Base-by-base conservation (phyloP, 2,329 filamentous ascomycete species). In the Nemania sp. region DNA sequence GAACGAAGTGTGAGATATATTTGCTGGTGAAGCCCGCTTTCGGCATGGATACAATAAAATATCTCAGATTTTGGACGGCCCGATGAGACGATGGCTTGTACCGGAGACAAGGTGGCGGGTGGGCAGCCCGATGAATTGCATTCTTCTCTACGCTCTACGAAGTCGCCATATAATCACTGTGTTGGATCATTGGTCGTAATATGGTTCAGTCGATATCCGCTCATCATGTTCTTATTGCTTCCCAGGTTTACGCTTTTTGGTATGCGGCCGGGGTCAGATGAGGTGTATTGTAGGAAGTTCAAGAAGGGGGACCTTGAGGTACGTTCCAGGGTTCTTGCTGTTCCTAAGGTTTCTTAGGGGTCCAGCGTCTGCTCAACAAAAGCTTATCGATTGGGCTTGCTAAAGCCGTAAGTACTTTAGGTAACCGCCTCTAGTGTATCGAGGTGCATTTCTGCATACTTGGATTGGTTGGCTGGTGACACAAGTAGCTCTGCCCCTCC, bases 401-500 rank as follows among this genome's bases (percentile, higher is more conserved):
- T 43, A 17, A 7, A 58, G 40, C 34, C 42, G 17, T 47, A 29
- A 7, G 25, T 29, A 29, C 25, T 7, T 29, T 4, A 29, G 25
- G 25, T 29, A 29, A 29, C 25, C 25, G 25, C 25, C 25, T 29
- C 25, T 29, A n/a, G n/a, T n/a, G n/a, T n/a, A 29, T 29, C 40
- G 40, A 13, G 25, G 12, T 63, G 54, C 60, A 35, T 52, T 35
- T 32, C 15, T 3, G n/a, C n/a, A 2, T 32, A 37, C 48, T n/a
- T 25, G 35, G 29, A 34, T 17, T 57, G 49, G 39, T 34, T 20
- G 47, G 35, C 35, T n/a, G 35, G 43, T 3, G 18, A 21, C 11
- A 15, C 17, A 48, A 35, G 60, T 60, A 60, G 3, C 57, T 40
- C 4, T 60, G 57, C 60, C 60, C 60, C 60, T 63, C 60, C 54